Conservation (phyloP, 371 early-diverging fungal genomes). For the Mortierella sp. region DNA sequence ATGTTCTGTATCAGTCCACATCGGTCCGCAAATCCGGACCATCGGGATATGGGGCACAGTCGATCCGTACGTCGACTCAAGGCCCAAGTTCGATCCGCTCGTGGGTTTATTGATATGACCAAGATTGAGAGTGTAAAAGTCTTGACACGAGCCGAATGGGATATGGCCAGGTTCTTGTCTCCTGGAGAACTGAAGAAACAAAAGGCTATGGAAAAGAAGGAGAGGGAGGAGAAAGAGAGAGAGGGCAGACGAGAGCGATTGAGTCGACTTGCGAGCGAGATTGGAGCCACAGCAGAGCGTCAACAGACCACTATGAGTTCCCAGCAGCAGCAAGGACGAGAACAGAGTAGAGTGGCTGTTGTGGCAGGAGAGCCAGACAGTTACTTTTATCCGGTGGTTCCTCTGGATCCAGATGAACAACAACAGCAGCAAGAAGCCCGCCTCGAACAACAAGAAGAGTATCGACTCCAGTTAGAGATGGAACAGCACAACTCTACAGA, state of each 20-base stretch:
- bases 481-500: background rate
- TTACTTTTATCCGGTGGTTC: constrained; percentile 34
- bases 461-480: no score
- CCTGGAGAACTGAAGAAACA: constrained; percentile 15
- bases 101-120: constrained; percentile 65
- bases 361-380: constrained; percentile 29
- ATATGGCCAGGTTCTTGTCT: constrained; percentile 15
- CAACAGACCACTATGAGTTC: background rate
- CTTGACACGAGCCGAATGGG: constrained; percentile 38
- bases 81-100: constrained; percentile 56
- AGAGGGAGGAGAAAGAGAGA: constrained; percentile 12
- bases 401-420: constrained; percentile 5
- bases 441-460: background rate
- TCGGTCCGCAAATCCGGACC: constrained; percentile 38
- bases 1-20: constrained; percentile 52
- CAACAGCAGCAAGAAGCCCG: constrained; percentile 3
- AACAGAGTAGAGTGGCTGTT: background rate
- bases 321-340: constrained; percentile 6
- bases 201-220: constrained; percentile 10
- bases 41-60: constrained; percentile 43
- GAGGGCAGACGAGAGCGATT: background rate
- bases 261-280: constrained; percentile 6
- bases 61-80: constrained; percentile 57
- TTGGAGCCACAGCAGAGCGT: background rate
- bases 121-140: constrained; percentile 49